These are phyloP conservation scores for Tetradesmus obliquus DNA, from an alignment of 139 green algal species.

Conservation along the genomic window DNA sequence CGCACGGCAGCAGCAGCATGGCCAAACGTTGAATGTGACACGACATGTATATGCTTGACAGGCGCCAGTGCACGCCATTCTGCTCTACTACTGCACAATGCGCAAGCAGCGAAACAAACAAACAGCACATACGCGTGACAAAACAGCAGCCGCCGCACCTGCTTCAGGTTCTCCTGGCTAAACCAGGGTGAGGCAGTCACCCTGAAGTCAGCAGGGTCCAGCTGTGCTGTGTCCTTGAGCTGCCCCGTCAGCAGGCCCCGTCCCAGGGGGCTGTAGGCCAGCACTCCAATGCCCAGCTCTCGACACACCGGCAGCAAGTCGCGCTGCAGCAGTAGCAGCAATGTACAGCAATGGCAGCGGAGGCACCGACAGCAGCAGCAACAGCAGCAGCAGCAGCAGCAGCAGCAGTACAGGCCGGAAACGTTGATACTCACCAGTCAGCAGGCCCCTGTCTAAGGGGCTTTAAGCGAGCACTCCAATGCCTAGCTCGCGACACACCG, in stretches of 20 bases:
- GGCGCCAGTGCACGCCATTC: too few relatives aligned
- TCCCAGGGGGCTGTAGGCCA: conserved; percentile 79
- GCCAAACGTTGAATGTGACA: too few relatives aligned
- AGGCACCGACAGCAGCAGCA: neutral
- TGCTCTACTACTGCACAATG: neutral
- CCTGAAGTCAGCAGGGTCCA: conserved; percentile 10
- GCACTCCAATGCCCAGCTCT: conserved; percentile 81
- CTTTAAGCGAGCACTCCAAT: conserved; percentile 81
- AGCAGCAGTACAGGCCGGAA: neutral
- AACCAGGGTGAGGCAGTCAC: neutral
- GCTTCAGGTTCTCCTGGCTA: neutral
- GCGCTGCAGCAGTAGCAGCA: neutral
- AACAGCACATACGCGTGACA: neutral
- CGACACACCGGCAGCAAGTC: conserved; percentile 52
- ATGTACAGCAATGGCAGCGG: neutral
- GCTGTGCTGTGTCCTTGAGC: conserved; percentile 4
- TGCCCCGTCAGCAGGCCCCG: conserved; percentile 75
- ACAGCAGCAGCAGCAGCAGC: neutral
- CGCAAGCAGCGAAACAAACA: neutral
- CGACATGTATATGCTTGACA: too few relatives aligned
- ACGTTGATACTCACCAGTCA: conserved; percentile 53
- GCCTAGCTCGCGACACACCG: conserved; percentile 71
- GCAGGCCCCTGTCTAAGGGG: conserved; percentile 75
- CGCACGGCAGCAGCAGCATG: too few relatives aligned
- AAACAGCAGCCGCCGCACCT: neutral